phyloP scores from a whole-genome alignment of 2,329 filamentous ascomycete species.

The Daldinia sp. region DNA sequence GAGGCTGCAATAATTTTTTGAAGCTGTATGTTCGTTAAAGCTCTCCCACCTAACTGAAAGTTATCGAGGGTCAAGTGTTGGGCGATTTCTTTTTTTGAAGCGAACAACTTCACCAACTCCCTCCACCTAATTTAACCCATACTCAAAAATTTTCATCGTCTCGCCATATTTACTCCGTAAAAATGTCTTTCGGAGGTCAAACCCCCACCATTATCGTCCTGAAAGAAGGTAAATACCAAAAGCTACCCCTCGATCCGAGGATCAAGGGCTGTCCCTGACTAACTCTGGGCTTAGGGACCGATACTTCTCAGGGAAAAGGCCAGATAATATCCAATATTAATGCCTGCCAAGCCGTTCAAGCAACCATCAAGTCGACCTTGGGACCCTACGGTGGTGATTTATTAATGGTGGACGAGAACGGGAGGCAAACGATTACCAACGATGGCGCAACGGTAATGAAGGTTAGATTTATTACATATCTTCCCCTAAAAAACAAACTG shows the following conservation, averaged over 20 bases:
- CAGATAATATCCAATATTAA: conserved; percentile 99
- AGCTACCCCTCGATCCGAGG: conserved; percentile 42
- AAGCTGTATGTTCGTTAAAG: conserved; percentile 56
- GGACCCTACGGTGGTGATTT: conserved; percentile 97
- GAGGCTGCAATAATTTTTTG: conserved; percentile 61
- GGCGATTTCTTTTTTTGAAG: conserved; percentile 19
- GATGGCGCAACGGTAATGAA: conserved; percentile 99
- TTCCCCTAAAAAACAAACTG: neutral
- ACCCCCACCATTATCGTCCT: conserved; percentile 98
- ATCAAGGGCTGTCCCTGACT: conserved; percentile 4
- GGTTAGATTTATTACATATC: conserved; percentile 56
- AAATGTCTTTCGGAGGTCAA: conserved; percentile 96
- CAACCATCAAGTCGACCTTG: conserved; percentile 93
- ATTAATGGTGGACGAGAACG: conserved; percentile 94
- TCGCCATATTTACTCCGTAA: conserved; percentile 38
- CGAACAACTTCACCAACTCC: conserved; percentile 1
- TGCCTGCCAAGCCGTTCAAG: conserved; percentile 94
- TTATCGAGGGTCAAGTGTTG: conserved; percentile 30
- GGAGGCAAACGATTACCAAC: conserved; percentile 96
- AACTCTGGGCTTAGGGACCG: conserved; percentile 73
- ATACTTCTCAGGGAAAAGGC: conserved; percentile 94
- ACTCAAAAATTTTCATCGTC: neutral
- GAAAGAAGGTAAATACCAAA: conserved; percentile 78
- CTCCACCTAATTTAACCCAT: neutral
- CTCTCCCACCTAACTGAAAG: conserved; percentile 39